A percentile compares a stretch with the other conserved stretches of the same genome.
phyloP scores from a whole-genome alignment of 768 basidiomycete genomes.

The Tricholoma sp. region DNA sequence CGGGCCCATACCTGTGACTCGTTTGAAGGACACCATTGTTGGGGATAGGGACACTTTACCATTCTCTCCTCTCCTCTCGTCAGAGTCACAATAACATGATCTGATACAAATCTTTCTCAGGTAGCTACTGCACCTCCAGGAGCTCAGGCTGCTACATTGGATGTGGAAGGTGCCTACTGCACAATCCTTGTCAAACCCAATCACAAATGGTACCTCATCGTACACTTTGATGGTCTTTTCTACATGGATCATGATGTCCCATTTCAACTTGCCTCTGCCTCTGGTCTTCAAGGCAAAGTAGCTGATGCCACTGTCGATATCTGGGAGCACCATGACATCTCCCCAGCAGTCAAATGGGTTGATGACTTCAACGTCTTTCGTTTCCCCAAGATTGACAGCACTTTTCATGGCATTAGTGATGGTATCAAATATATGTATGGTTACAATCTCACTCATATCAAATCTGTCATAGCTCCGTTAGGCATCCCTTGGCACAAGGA shows the following conservation, averaged over 20 bases:
- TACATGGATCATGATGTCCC: constrained; percentile 12
- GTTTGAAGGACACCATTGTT: not conserved
- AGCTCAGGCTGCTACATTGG: constrained; percentile 22
- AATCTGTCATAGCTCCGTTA: constrained; percentile 9
- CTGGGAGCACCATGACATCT: too few species aligned
- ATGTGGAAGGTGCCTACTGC: constrained; percentile 23
- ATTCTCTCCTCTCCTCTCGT: not conserved
- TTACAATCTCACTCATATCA: constrained; percentile 9
- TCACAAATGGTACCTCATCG: constrained; percentile 19
- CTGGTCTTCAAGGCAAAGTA: constrained; percentile 5
- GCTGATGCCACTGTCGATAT: constrained; percentile 17
- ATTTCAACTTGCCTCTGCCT: too few species aligned
- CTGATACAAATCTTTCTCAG: constrained; percentile 7
- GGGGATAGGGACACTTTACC: not conserved
- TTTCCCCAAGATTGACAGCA: constrained; percentile 6
- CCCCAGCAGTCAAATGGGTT: too few species aligned
- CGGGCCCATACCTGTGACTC: not conserved
- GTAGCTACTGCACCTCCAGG: constrained; percentile 22
- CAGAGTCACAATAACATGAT: not conserved
- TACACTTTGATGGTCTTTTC: constrained; percentile 11
- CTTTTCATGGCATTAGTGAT: not conserved
- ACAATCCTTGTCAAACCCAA: constrained; percentile 19
- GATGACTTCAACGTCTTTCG: constrained; percentile 7
- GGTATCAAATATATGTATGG: constrained; percentile 6
- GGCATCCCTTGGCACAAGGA: constrained; percentile 20